Evolutionary conservation across 2,329 filamentous ascomycete species (phyloP).

Genomic region (Hypomyces perniciosus): DNA sequence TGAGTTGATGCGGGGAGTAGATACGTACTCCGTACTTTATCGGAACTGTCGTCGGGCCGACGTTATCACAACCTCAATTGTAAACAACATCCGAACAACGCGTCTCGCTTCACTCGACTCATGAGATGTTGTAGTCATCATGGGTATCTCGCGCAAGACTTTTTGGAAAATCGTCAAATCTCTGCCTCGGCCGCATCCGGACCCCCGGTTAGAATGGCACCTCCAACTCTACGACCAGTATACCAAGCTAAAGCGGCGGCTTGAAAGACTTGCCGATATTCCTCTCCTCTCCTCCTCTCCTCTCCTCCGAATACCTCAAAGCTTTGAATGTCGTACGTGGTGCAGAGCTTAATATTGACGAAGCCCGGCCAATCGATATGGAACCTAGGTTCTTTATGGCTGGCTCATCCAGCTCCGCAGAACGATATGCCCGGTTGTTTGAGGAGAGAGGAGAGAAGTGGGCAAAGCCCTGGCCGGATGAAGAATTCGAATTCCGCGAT

Average conservation of each 20-base stretch:
- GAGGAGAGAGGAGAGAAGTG: not conserved
- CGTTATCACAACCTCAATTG: too few species aligned
- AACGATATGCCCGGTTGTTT: not conserved
- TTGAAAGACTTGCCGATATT: not conserved
- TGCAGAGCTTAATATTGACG: not conserved
- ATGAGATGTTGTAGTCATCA: too few species aligned
- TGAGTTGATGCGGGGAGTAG: too few species aligned
- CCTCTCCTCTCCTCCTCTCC: too few species aligned
- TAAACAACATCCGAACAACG: too few species aligned
- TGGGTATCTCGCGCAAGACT: too few species aligned
- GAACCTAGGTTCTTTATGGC: not conserved
- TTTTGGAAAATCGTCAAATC: not conserved
- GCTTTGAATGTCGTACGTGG: not conserved
- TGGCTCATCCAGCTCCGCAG: not conserved
- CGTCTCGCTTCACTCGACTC: too few species aligned
- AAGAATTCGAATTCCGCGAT: not conserved
- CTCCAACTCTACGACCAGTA: not conserved
- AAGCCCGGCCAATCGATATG: not conserved
- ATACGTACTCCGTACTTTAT: too few species aligned
- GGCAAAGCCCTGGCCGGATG: not conserved
- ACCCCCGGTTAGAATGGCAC: slow-evolving; percentile 1
- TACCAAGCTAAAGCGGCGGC: not conserved
- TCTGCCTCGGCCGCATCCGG: not conserved
- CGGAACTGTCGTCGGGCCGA: too few species aligned
- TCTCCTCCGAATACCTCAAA: not conserved